Evolutionary conservation across 805 yeast species (phyloP).

Genomic region (Myxozyma neglecta): DNA sequence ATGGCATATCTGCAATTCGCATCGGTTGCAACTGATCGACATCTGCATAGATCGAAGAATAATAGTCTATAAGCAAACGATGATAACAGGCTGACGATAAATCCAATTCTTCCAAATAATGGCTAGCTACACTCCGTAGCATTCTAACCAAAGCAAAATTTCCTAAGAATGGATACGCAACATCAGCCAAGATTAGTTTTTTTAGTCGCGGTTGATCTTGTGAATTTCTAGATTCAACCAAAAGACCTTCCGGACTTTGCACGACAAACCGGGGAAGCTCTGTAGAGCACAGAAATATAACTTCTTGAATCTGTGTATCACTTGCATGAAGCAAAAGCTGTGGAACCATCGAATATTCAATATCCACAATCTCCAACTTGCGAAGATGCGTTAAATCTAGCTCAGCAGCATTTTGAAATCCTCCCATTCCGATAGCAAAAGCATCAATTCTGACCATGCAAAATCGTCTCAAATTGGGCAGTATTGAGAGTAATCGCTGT

Average conservation of each 20-base stretch:
- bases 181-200: slow-evolving; percentile 12
- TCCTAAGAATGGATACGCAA: slow-evolving; percentile 22
- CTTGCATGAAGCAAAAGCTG: slow-evolving; percentile 12
- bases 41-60: slow-evolving; percentile 4
- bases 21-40: slow-evolving; percentile 1
- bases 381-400: slow-evolving; percentile 14
- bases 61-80: slow-evolving; percentile 14
- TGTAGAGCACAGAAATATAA: slow-evolving; percentile 18
- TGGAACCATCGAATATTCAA: slow-evolving; percentile 22
- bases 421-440: slow-evolving; percentile 18
- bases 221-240: neutral
- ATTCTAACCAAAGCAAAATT: slow-evolving; percentile 11
- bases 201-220: neutral
- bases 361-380: slow-evolving; percentile 7
- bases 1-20: neutral
- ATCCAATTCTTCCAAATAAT: slow-evolving; percentile 1
- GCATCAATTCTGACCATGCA: slow-evolving; percentile 19
- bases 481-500: slow-evolving; percentile 5
- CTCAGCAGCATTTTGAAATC: slow-evolving; percentile 12
- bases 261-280: slow-evolving; percentile 18
- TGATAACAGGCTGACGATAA: slow-evolving; percentile 19
- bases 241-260: neutral
- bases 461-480: slow-evolving; percentile 10
- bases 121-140: slow-evolving; percentile 1
- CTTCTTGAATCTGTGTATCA: neutral